These are phyloP conservation scores for Backusella tuberculispora DNA, from an alignment of 192 early-diverging fungal genomes.

Conservation along the genomic window DNA sequence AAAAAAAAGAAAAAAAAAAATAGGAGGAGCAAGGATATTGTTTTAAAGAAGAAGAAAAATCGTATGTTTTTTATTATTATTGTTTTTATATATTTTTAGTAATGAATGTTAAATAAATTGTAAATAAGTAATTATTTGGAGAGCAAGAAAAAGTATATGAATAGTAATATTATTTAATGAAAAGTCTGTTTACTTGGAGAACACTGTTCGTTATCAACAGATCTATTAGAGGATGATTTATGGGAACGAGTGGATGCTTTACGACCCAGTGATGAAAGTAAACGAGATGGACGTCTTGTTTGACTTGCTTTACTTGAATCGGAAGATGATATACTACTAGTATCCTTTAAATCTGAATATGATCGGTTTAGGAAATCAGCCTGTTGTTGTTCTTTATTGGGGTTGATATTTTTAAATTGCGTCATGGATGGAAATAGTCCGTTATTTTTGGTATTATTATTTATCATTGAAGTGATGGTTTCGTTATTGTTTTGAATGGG, in stretches of 20 bases:
- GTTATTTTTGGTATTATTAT: neutral
- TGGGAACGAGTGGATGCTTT: conserved; percentile 13
- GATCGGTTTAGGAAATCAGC: conserved; percentile 9
- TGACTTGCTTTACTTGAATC: conserved; percentile 9
- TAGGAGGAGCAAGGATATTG: no score
- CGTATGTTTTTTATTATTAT: neutral
- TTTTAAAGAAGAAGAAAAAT: neutral
- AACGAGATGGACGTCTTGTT: conserved; percentile 6
- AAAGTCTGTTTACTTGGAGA: neutral
- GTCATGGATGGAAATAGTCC: conserved; percentile 10
- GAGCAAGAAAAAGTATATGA: neutral
- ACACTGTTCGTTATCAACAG: neutral
- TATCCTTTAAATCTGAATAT: conserved; percentile 2
- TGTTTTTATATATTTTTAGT: neutral
- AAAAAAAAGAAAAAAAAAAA: conserved; percentile 48
- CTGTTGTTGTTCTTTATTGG: conserved; percentile 1
- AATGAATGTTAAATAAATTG: neutral
- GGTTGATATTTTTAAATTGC: neutral
- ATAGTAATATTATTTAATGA: neutral
- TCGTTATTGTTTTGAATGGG: neutral
- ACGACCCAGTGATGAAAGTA: conserved; percentile 21
- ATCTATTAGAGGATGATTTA: conserved; percentile 2
- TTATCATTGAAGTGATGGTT: neutral
- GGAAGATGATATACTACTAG: conserved; percentile 14
- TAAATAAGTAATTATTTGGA: conserved; percentile 13